Evolutionary conservation across 2,329 filamentous ascomycete species (phyloP).

Genomic region (Nemania serpens): DNA sequence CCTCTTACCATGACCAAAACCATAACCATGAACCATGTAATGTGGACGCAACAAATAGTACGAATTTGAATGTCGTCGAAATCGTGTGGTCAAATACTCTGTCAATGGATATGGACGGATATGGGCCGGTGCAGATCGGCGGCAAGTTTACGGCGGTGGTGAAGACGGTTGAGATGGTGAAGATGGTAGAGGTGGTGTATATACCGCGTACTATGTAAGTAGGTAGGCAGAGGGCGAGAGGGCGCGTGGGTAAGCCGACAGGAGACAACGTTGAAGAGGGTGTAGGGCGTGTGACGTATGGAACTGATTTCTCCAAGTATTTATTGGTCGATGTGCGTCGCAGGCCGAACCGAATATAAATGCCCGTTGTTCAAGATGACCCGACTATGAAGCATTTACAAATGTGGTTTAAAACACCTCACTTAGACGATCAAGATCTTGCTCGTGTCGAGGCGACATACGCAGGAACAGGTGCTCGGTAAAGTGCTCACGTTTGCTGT

Average conservation of each 20-base stretch:
- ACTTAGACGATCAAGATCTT: neutral
- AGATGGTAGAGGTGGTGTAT: neutral
- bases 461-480: neutral
- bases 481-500: neutral
- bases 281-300: neutral
- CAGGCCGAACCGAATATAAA: neutral
- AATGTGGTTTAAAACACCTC: neutral
- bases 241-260: neutral
- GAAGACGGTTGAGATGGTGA: no score
- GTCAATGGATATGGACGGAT: no score
- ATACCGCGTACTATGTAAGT: neutral
- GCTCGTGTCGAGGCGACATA: neutral
- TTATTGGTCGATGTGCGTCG: neutral
- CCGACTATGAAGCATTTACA: neutral
- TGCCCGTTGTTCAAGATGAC: no score
- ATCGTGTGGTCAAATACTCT: no score
- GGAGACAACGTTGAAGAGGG: neutral
- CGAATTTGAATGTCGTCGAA: no score
- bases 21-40: neutral
- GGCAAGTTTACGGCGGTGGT: neutral
- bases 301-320: no score
- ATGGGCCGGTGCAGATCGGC: neutral
- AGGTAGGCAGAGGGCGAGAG: neutral
- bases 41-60: neutral
- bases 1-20: neutral